Base-by-base conservation (phyloP, 345 rosid genomes). In the Eutrema yunnanense region DNA sequence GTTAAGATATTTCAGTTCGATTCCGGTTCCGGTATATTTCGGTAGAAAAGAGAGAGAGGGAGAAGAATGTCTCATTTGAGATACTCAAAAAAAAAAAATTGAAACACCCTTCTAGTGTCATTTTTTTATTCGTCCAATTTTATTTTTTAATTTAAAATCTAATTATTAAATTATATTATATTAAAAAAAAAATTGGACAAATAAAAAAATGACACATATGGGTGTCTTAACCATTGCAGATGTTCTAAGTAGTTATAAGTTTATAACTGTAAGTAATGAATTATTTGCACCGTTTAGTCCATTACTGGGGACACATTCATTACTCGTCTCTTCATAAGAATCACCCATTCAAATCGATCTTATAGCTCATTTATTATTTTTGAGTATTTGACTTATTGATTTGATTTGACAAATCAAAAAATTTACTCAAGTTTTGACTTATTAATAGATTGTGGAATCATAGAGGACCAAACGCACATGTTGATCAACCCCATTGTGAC, bases 391-490 rank as follows among this genome's bases (percentile, higher is more conserved):
- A 34, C 65, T 32, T 12, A 26, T 10, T 52, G 29, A 37, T 32
- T 10, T 52, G 29, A 37, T 32, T 49, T 36, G 69, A 49, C 26
- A 36, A 48, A 36, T 47, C 6, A 63, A 5, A 63, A 5, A 36
- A 14, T 30, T 30, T 30, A 22, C 26, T 30, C 2, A 14, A 46
- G 69, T 9, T 1, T 29, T 65, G 62, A 43, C 56, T 46, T 57
- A 13, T 47, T 58, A 10, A 71, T 43, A 49, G 65, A 38, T 48
- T 48, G 74, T 70, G 65, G 40, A 57, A 48, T 48, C 27, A 47
- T 32, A 57, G 11, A 72, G 47, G 62, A 34, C 63, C 55, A 42
- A 42, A 33, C 37, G n/a, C 76, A 72, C 63, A 43, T 72, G 69
- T 40, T 72, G 8, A 42, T 50, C 16, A 57, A 69, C 40, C 38